Evolutionary conservation across 345 rosid genomes (phyloP), one percentile per base, ranked within the genome.

Genomic region (Aethionema arabicum): DNA sequence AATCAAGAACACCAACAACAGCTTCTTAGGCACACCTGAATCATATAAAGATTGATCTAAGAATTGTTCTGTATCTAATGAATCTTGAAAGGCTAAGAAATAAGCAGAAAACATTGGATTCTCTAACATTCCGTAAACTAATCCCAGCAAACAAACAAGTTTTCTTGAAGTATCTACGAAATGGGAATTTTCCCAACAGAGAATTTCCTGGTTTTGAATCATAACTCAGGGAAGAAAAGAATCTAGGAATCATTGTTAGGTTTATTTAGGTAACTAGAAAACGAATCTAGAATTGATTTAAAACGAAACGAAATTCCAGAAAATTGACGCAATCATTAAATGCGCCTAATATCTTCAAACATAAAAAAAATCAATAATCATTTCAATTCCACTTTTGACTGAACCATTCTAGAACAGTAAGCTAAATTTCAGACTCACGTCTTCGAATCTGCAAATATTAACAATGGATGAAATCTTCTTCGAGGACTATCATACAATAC

Each of bases 1-100:
- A 7, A 74, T 72, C 42, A 71, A 56, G 41, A 72, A 78, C 57
- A 72, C 72, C 11, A 59, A 61, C 9, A 78, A 41, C 40, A 74
- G 52, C 56, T 77, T 81, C 39, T 13, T 62, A 29, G 65, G 15
- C 11, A 74, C 35, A 60, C 87, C 87, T 85, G 78, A 31, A 61
- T 69, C 41, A 0, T 60, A 27, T 50, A 39, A 44, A 40, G 47
- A 54, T 63, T 33, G 33, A 43, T 5, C 56, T 30, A 56, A 11
- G 11, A n/a, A 11, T 6, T 50, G 8, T 52, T 67, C 1, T 60
- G 53, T 45, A 40, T 30, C 3, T 44, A 40, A 9, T 27, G 39
- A 48, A 40, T 32, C 59, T 69, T 63, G 5, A 55, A 47, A 5
- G 6, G 58, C 64, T 35, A 70, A 70, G 32, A 6, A 70, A 56